Evolutionary conservation across 1,284 basidiomycete species (phyloP).

Genomic region (Agaricales sp.): DNA sequence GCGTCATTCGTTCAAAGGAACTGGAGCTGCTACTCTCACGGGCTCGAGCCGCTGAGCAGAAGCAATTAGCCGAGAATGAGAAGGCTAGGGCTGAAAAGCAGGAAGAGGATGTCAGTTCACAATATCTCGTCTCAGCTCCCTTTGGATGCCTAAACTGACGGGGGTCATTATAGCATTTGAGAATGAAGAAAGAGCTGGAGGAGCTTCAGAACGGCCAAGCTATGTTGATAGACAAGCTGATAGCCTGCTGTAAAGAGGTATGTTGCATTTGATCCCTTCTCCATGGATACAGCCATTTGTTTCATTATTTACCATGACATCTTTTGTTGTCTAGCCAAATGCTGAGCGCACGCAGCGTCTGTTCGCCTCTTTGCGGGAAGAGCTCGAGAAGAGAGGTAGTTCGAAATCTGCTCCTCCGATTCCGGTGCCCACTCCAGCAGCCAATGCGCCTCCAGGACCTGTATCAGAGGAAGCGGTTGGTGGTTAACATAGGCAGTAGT

Average conservation of each 20-base stretch:
- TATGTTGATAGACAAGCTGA: conserved; percentile 67
- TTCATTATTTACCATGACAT: conserved; percentile 11
- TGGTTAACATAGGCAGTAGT: conserved; percentile 25
- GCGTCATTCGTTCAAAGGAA: conserved; percentile 79
- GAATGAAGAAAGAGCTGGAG: conserved; percentile 63
- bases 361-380: conserved; percentile 70
- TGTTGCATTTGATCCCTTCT: no score
- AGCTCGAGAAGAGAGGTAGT: conserved; percentile 51
- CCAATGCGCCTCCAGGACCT: conserved; percentile 14
- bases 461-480: conserved; percentile 37
- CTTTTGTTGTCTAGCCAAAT: conserved; percentile 50
- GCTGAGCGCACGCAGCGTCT: conserved; percentile 69
- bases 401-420: background rate
- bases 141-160: background rate
- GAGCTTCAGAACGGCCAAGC: conserved; percentile 65
- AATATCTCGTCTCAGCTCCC: background rate
- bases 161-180: conserved; percentile 38
- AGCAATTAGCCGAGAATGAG: conserved; percentile 66
- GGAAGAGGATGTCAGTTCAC: conserved; percentile 53
- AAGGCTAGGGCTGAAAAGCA: conserved; percentile 52
- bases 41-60: conserved; percentile 75
- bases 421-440: background rate
- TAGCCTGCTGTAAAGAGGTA: conserved; percentile 77
- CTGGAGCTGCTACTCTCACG: conserved; percentile 74
- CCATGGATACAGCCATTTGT: conserved; percentile 16